These are phyloP conservation scores for Cladosporium sp. DNA, from an alignment of 2,329 filamentous ascomycete species.

Conservation along the genomic window DNA sequence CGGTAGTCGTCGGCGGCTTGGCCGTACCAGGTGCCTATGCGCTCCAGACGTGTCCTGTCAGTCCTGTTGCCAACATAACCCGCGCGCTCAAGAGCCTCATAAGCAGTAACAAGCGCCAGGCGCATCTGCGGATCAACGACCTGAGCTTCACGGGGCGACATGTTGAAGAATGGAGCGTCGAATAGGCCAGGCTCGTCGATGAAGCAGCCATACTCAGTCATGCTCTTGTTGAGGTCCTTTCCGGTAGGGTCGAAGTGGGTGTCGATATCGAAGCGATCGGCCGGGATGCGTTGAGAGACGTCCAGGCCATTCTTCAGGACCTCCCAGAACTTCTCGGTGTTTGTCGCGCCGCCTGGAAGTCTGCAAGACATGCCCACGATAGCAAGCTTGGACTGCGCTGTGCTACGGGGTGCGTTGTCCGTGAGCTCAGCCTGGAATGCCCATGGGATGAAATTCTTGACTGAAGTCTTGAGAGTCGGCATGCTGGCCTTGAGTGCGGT, in stretches of 20 bases:
- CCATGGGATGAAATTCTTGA: conserved; percentile 19
- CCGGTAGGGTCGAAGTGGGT: conserved; percentile 38
- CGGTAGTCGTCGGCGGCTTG: conserved; percentile 36
- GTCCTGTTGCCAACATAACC: conserved; percentile 34
- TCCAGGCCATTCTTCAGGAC: conserved; percentile 24
- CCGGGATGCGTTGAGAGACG: conserved; percentile 23
- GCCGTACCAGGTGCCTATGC: conserved; percentile 40
- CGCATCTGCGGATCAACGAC: conserved; percentile 28
- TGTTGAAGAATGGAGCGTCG: conserved; percentile 44
- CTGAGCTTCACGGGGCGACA: conserved; percentile 35
- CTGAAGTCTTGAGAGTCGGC: conserved; percentile 3
- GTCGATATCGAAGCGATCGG: conserved; percentile 33
- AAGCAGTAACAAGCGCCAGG: conserved; percentile 30
- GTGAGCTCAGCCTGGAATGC: not conserved
- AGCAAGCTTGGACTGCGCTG: conserved; percentile 24
- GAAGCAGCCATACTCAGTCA: conserved; percentile 39
- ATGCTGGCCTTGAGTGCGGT: conserved; percentile 16
- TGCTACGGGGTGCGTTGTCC: not conserved
- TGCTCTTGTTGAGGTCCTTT: conserved; percentile 36
- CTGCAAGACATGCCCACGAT: conserved; percentile 32
- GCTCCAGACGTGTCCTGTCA: conserved; percentile 28
- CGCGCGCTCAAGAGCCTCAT: conserved; percentile 30
- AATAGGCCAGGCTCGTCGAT: conserved; percentile 42
- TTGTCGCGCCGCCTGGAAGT: conserved; percentile 26
- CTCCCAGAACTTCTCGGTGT: conserved; percentile 28